Percentiles rank a stretch among this genome's conserved stretches.
phyloP scores from a whole-genome alignment of 2,329 filamentous ascomycete species.

The Aureobasidium zeae region DNA sequence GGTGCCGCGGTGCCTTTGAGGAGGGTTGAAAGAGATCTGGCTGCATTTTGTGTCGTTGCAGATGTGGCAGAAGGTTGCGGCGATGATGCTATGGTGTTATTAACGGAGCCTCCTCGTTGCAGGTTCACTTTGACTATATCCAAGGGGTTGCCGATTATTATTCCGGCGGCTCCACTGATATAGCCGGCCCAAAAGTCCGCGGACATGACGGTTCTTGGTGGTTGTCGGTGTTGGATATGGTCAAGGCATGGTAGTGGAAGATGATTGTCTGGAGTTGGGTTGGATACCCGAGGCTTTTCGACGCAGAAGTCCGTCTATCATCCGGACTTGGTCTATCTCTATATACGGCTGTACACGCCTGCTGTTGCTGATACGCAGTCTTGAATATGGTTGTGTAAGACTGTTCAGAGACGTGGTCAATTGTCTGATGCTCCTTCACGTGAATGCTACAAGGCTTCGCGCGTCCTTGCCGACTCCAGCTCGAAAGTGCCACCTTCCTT shows the following conservation, averaged over 20 bases:
- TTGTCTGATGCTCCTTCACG: too few relatives aligned
- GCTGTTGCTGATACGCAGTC: too few relatives aligned
- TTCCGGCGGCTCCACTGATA: constrained; percentile 73
- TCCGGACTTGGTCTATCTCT: not conserved
- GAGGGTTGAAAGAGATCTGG: constrained; percentile 22
- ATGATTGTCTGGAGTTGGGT: not conserved
- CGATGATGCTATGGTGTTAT: not conserved
- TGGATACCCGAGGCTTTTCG: constrained; percentile 4
- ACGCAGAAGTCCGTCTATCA: not conserved
- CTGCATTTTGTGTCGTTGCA: constrained; percentile 1
- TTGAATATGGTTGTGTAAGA: too few relatives aligned
- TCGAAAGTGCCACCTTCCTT: too few relatives aligned
- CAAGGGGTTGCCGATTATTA: constrained; percentile 80
- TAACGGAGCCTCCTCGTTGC: constrained; percentile 47
- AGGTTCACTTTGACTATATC: constrained; percentile 62
- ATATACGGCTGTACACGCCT: too few relatives aligned
- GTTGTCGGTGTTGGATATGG: not conserved
- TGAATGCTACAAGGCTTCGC: too few relatives aligned
- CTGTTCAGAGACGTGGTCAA: too few relatives aligned
- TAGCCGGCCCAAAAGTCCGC: constrained; percentile 94
- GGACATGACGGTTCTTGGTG: constrained; percentile 55
- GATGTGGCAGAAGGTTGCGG: not conserved
- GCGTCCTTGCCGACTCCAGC: too few relatives aligned
- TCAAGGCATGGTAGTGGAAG: not conserved
- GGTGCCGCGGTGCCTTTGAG: constrained; percentile 66